A percentile compares a stretch with the other conserved stretches of the same genome.
Conservation (phyloP, 805 yeast species). For the Metschnikowia arizonensis region DNA sequence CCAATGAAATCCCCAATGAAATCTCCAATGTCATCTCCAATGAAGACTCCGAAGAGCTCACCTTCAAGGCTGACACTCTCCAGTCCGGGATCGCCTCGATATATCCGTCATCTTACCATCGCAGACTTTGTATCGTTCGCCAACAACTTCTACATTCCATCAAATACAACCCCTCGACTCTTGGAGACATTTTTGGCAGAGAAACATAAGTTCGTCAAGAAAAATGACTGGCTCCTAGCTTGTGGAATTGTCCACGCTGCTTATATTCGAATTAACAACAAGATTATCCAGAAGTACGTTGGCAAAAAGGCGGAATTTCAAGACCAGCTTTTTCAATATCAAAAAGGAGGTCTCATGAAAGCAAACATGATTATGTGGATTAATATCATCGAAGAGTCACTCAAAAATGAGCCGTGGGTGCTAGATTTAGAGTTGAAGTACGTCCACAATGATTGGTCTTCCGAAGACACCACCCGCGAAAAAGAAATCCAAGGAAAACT, state of each 20-base stretch:
- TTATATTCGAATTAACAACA: conserved; percentile 50
- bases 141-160: conserved; percentile 61
- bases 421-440: conserved; percentile 47
- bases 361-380: conserved; percentile 52
- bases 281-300: conserved; percentile 40
- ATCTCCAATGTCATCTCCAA: conserved; percentile 20
- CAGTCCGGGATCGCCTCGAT: conserved; percentile 10
- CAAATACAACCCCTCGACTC: conserved; percentile 46
- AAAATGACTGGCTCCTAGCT: conserved; percentile 64
- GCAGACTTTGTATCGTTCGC: conserved; percentile 46
- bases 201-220: conserved; percentile 46
- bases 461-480: conserved; percentile 18
- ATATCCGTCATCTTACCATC: conserved; percentile 23
- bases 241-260: conserved; percentile 65
- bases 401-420: conserved; percentile 61
- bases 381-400: conserved; percentile 48
- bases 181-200: conserved; percentile 48
- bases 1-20: conserved; percentile 15
- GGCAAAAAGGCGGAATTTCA: conserved; percentile 48
- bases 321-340: conserved; percentile 48
- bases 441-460: conserved; percentile 29
- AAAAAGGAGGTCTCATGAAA: conserved; percentile 49
- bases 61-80: conserved; percentile 7
- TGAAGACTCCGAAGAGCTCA: conserved; percentile 13
- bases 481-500: conserved; percentile 28